Evolutionary conservation across 495 filamentous ascomycete species (phyloP).

Genomic region (Astrocystis sublimbata): DNA sequence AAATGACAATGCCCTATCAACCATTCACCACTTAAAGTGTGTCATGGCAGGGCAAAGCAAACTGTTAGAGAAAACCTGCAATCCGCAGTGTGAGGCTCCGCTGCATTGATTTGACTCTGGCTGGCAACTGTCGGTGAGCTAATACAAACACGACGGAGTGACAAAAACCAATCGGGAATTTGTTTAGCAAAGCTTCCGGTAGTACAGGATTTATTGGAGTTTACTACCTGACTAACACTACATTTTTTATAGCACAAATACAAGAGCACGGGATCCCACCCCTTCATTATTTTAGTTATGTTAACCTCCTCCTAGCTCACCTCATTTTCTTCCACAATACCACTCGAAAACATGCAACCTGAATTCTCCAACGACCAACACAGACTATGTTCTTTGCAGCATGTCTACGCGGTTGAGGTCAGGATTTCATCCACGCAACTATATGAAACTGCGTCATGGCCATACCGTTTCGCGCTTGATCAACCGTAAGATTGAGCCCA

Average conservation of each 20-base stretch:
- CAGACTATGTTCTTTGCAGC: slow-evolving; percentile 35
- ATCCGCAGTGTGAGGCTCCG: too few relatives aligned
- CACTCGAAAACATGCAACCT: slow-evolving; percentile 29
- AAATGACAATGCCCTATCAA: too few relatives aligned
- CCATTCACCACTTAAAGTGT: too few relatives aligned
- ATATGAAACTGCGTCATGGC: slow-evolving; percentile 31
- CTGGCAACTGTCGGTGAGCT: too few relatives aligned
- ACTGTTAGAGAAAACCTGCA: too few relatives aligned
- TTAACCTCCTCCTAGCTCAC: slow-evolving; percentile 9
- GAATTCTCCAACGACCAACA: slow-evolving; percentile 36
- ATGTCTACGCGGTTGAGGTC: slow-evolving; percentile 35
- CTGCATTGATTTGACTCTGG: too few relatives aligned
- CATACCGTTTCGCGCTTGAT: slow-evolving; percentile 24
- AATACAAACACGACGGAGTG: too few relatives aligned
- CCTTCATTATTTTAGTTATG: slow-evolving; percentile 13
- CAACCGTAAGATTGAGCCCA: slow-evolving; percentile 23
- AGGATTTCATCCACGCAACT: slow-evolving; percentile 33
- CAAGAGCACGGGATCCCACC: slow-evolving; percentile 21
- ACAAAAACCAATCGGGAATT: not conserved
- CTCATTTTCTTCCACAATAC: slow-evolving; percentile 20
- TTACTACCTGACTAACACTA: slow-evolving; percentile 31
- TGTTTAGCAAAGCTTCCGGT: slow-evolving; percentile 27
- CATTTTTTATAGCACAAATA: slow-evolving; percentile 26
- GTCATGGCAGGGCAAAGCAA: too few relatives aligned
- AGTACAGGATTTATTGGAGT: slow-evolving; percentile 29